phyloP scores from a whole-genome alignment of 2,329 filamentous ascomycete species.

The Diaporthe sp. region DNA sequence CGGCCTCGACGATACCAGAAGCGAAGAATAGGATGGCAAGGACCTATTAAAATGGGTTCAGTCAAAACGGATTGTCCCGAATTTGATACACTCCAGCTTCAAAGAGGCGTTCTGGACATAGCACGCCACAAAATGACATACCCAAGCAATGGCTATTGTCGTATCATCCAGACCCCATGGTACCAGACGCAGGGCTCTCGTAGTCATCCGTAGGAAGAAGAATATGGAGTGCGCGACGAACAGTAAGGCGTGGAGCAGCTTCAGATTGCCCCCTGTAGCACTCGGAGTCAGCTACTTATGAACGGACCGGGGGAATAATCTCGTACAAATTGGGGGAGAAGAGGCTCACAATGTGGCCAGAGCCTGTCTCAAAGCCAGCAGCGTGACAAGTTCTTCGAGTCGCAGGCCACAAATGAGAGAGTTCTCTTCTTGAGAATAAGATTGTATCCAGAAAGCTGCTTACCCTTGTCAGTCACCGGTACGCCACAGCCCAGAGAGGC shows the following conservation, averaged over 20 bases:
- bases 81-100: not conserved
- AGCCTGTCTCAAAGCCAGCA: no score
- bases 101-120: no score
- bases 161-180: conserved; percentile 48
- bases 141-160: conserved; percentile 42
- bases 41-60: not conserved
- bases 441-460: no score
- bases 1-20: conserved; percentile 3
- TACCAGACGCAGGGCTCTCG: conserved; percentile 45
- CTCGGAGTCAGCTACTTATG: no score
- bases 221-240: conserved; percentile 48
- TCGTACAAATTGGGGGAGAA: no score
- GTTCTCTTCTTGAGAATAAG: no score
- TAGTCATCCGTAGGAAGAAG: conserved; percentile 49
- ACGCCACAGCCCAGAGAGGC: conserved; percentile 10
- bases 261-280: not conserved
- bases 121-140: conserved; percentile 26
- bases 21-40: conserved; percentile 1
- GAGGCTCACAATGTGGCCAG: no score
- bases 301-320: no score
- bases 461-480: not conserved
- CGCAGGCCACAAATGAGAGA: no score
- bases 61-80: not conserved
- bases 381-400: no score
- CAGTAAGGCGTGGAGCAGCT: conserved; percentile 34